Conservation (phyloP, 495 filamentous ascomycete species). For the Parmelia sp. region DNA sequence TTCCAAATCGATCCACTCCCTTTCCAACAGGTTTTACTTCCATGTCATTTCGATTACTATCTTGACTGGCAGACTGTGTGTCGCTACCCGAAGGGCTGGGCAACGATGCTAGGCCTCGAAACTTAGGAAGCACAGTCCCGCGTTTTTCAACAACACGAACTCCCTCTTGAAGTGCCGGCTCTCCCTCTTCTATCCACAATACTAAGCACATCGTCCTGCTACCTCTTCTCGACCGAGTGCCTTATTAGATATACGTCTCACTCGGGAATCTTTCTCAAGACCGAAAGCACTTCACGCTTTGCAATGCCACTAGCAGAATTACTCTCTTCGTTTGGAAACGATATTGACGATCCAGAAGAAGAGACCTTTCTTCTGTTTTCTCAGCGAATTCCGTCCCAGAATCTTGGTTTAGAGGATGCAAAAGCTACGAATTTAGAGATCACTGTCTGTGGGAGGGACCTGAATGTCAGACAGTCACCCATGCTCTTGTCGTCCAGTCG, state of each 20-base stretch:
- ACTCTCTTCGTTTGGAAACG: conserved; percentile 27
- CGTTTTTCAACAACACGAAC: background rate
- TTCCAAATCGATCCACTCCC: no score
- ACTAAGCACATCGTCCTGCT: background rate
- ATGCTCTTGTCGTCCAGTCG: conserved; percentile 70
- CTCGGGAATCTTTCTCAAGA: background rate
- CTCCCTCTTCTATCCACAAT: background rate
- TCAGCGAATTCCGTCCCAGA: conserved; percentile 62
- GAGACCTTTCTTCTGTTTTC: conserved; percentile 85
- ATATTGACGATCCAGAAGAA: conserved; percentile 58
- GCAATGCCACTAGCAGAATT: conserved; percentile 21
- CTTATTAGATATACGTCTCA: background rate
- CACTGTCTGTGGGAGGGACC: conserved; percentile 59
- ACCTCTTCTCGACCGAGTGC: background rate
- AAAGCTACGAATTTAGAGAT: conserved; percentile 59
- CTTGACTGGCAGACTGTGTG: no score
- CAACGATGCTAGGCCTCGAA: no score
- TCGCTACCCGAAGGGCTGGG: no score
- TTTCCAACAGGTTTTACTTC: no score
- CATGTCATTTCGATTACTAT: no score
- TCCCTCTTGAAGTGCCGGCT: background rate
- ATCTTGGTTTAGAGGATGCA: conserved; percentile 80
- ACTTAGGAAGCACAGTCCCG: no score
- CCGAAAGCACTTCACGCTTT: background rate
- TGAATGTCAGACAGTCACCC: conserved; percentile 81